Evolutionary conservation across 345 rosid genomes (phyloP).

Genomic region (Hypericum perforatum): DNA sequence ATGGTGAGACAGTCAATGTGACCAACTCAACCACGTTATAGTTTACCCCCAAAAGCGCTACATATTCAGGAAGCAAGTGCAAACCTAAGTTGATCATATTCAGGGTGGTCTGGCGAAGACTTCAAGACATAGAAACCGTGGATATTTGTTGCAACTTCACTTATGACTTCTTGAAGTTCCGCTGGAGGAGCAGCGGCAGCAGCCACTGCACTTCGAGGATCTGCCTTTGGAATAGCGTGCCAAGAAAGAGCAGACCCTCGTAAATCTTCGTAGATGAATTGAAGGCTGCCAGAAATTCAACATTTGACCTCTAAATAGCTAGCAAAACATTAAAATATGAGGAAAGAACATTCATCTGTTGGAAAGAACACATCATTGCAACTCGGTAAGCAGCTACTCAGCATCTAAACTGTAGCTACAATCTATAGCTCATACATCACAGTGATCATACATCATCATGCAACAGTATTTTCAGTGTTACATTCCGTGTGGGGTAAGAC

Average conservation of each 20-base stretch:
- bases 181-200: constrained; percentile 51
- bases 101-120: constrained; percentile 54
- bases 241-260: constrained; percentile 55
- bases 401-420: too few relatives aligned
- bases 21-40: neutral
- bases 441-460: too few relatives aligned
- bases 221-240: constrained; percentile 55
- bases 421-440: too few relatives aligned
- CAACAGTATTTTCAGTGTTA: too few relatives aligned
- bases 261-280: constrained; percentile 50
- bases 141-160: constrained; percentile 41
- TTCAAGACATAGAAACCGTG: constrained; percentile 41
- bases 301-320: constrained; percentile 5
- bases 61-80: neutral
- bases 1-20: neutral
- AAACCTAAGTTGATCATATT: constrained; percentile 58
- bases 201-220: constrained; percentile 38
- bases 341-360: constrained; percentile 1
- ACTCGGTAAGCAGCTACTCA: too few relatives aligned
- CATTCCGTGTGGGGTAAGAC: too few relatives aligned
- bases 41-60: neutral
- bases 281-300: constrained; percentile 37
- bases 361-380: too few relatives aligned
- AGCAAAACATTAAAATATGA: neutral
- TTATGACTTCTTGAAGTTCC: constrained; percentile 47